Evolutionary conservation across 257 asterid genomes (phyloP).

Genomic region (Jaltomata sinuosa): DNA sequence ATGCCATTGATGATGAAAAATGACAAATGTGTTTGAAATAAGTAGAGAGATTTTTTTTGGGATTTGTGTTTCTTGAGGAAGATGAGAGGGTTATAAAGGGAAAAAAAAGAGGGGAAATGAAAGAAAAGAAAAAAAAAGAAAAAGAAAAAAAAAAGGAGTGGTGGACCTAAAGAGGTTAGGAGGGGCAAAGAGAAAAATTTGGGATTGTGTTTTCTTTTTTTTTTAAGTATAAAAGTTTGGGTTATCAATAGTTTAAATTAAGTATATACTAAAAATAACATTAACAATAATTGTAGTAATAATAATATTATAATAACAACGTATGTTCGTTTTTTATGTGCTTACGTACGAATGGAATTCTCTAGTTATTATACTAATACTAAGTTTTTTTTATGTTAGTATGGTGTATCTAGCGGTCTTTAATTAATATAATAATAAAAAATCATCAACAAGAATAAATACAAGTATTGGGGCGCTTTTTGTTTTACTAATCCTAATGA

Average conservation of each 20-base stretch:
- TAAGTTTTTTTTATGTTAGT: no score
- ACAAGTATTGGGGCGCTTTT: no score
- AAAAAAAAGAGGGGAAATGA: no score
- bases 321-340: not conserved
- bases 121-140: no score
- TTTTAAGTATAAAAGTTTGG: not conserved
- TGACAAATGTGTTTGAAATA: conserved; percentile 5
- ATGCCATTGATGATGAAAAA: conserved; percentile 12
- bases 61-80: not conserved
- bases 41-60: not conserved
- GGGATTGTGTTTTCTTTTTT: conserved; percentile 15
- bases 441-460: no score
- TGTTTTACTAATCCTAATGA: no score
- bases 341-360: no score
- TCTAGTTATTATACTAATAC: no score
- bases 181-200: not conserved
- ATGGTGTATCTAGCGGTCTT: no score
- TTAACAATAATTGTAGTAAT: not conserved
- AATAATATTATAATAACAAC: not conserved
- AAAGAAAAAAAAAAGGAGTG: not conserved
- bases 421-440: no score
- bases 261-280: not conserved
- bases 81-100: not conserved
- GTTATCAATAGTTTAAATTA: not conserved
- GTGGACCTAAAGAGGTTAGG: not conserved